Evolutionary conservation across 2,329 filamentous ascomycete species (phyloP), one percentile per base, ranked within the genome.

Genomic region (Aspergillus felis): DNA sequence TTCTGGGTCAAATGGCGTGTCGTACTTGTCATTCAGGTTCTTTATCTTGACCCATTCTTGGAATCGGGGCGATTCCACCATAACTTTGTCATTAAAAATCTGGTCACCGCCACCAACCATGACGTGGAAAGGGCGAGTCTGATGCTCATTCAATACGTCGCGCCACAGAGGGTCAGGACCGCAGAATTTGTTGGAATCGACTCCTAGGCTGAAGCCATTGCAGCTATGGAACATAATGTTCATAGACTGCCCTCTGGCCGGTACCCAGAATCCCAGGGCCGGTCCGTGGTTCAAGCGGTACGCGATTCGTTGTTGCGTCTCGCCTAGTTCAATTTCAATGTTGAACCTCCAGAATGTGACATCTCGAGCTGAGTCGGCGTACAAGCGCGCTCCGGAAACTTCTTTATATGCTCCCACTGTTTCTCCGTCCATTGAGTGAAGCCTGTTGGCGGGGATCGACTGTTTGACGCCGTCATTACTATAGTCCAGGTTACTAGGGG

Each of bases 221-320:
- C 94, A 96, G 71, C 90, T 96, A 78, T 97, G 85, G 77, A 97
- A 99, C 92, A 97, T 96, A 71, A 97, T 90, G 76, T 97, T 97
- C 94, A 99, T 99, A 2, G 89, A 85, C 71, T 96, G 83, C 17
- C 86, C 88, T 51, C 82, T 84, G 32, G 88, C 89, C 4, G 95
- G 94, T 0, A 99, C 91, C 93, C 94, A 99, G 73, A 99, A 99
- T 1, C 89, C 91, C 53, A 90, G 87, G 2, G 91, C 86, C 5
- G 93, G 92, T 0, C 94, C 93, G 50, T 88, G 84, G 69, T 99
- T 99, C 78, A 99, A 96, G 54, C 92, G 90, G 74, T 99, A 99
- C 0, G 92, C 93, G 62, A 99, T 89, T 42, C 93, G 88, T 66
- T 92, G 86, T 74, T 97, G 90, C 57, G 81, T 83, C 22, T 86